Evolutionary conservation across 805 yeast species (phyloP).

Genomic region (Candida anglica): DNA sequence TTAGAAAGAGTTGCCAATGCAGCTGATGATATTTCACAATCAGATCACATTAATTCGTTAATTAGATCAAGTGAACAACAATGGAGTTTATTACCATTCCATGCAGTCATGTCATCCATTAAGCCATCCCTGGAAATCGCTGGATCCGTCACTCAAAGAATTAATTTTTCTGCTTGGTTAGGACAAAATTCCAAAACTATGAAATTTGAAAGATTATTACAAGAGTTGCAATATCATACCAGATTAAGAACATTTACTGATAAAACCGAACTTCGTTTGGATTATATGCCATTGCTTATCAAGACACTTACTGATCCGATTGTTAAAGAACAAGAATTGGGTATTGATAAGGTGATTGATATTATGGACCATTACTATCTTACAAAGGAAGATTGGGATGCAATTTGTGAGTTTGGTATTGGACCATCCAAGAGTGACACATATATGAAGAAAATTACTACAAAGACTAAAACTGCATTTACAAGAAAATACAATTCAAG

Average conservation of each 20-base stretch:
- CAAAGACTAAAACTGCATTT: slow-evolving; percentile 79
- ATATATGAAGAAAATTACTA: slow-evolving; percentile 58
- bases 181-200: slow-evolving; percentile 86
- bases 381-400: slow-evolving; percentile 91
- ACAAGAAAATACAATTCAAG: slow-evolving; percentile 77
- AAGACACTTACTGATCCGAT: slow-evolving; percentile 59
- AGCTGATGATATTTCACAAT: slow-evolving; percentile 80
- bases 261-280: slow-evolving; percentile 68
- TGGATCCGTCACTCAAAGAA: slow-evolving; percentile 66
- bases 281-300: slow-evolving; percentile 65
- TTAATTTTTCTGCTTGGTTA: slow-evolving; percentile 79
- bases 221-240: slow-evolving; percentile 85
- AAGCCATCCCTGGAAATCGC: slow-evolving; percentile 72
- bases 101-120: slow-evolving; percentile 82
- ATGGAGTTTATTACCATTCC: slow-evolving; percentile 91
- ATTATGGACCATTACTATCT: slow-evolving; percentile 81
- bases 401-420: slow-evolving; percentile 75
- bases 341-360: slow-evolving; percentile 61
- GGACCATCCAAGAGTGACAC: slow-evolving; percentile 46
- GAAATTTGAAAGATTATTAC: slow-evolving; percentile 74
- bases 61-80: slow-evolving; percentile 91
- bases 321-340: slow-evolving; percentile 51
- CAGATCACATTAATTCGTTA: slow-evolving; percentile 74
- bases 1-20: slow-evolving; percentile 69
- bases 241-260: slow-evolving; percentile 76